Base-by-base conservation (phyloP, 2,329 filamentous ascomycete species). In the Ophiocordyceps polyrhachis-furcata region DNA sequence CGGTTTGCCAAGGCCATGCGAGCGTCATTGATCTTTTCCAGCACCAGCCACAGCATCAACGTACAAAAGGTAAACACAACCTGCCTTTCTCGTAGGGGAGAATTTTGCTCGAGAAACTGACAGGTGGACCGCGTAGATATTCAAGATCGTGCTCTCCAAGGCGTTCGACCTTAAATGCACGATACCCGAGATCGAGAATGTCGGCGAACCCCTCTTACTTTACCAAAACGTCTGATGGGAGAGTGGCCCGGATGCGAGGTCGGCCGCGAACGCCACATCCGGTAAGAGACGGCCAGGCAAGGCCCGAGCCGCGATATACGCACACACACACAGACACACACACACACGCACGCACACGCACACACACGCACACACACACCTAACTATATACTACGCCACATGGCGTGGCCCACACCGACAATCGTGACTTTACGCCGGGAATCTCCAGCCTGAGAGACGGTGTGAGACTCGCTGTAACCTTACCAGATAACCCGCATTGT, bases 131-230 rank as follows among this genome's bases (percentile, higher is more conserved):
- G 14, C 8, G 2, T 55, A 96, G 89, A 98, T 98, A 58, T 98
- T 98, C 76, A 98, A 98, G 65, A 98, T 98, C 55, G 91, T 98
- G 47, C 74, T 98, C 21, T 94, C 89, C 51, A 98, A 98, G 66
- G 91, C 91, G 2, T 98, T 98, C 60, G 91, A 98, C 62, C 74
- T 98, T 47, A 95, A 95, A 63, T 98, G 91, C 70, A 98, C 91
- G 28, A 96, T 98, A 58, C 91, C 91, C 42, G 91, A 98, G 65
- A 96, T 98, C 63, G 89, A 95, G 66, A 93, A 96, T 61, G 82
- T 95, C 46, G 91, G 91, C 64, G 91, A 98, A 65, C 91, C 91
- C 20, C 71, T 98, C 43, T 73, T 98, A 42, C 75, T 98, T 51
- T 98, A 98, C 60, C 83, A 88, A 62, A 79, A 76, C 43, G 61